These are phyloP conservation scores for Leccinum solheimii DNA, from an alignment of 1,284 basidiomycete species.

Conservation along the genomic window DNA sequence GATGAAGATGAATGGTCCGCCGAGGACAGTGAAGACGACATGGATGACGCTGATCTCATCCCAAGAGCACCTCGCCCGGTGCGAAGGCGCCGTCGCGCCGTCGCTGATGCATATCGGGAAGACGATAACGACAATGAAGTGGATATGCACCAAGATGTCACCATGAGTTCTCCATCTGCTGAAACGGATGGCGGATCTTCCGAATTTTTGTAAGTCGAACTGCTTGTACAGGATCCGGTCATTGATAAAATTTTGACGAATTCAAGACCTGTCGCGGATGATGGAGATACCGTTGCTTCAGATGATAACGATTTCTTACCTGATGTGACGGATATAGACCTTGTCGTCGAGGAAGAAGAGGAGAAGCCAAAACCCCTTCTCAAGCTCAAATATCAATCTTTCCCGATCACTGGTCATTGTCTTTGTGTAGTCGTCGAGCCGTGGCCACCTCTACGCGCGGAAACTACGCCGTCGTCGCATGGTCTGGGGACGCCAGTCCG, in stretches of 20 bases:
- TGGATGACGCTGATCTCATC: conserved; percentile 4
- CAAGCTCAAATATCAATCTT: conserved; percentile 64
- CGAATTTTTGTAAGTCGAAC: conserved; percentile 9
- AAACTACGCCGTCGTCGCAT: conserved; percentile 40
- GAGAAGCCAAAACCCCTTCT: conserved; percentile 70
- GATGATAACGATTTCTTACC: conserved; percentile 3
- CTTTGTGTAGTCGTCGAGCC: conserved; percentile 79
- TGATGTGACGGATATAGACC: conserved; percentile 14
- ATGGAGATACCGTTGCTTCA: background rate
- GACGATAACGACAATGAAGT: conserved; percentile 25
- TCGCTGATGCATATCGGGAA: conserved; percentile 24
- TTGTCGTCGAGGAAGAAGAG: conserved; percentile 54
- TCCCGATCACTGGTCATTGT: conserved; percentile 65
- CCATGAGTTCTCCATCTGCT: conserved; percentile 14
- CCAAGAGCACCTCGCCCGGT: conserved; percentile 26
- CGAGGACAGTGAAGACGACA: conserved; percentile 29
- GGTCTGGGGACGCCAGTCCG: conserved; percentile 29
- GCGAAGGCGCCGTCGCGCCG: conserved; percentile 27
- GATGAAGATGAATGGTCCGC: conserved; percentile 25
- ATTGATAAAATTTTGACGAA: conserved; percentile 4
- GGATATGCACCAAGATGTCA: conserved; percentile 24
- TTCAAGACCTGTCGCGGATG: conserved; percentile 3
- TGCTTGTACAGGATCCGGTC: background rate
- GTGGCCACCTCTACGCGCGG: conserved; percentile 55
- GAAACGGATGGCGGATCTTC: background rate